Evolutionary conservation across 805 yeast genomes (phyloP), one percentile per base, ranked within the genome.

Genomic region (Priceomyces fermenticarens): DNA sequence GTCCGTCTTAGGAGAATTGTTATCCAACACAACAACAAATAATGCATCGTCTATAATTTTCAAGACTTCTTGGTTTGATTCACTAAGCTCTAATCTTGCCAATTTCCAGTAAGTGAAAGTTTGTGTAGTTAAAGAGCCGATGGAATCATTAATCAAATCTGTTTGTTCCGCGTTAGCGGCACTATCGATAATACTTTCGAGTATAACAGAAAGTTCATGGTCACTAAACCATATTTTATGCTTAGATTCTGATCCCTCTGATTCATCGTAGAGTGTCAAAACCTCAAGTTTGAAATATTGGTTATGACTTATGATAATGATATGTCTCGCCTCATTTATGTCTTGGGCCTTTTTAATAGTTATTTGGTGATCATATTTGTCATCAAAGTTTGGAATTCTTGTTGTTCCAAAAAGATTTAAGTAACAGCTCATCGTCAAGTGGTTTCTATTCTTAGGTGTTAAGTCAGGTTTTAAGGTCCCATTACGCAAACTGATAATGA

Each of bases 341-440:
- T 63, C 50, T 4, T 40, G 32, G 38, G 57, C 55, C 36, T 59
- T 62, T 46, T 65, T 63, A 41, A 75, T 60, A 4, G 71, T 54
- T 13, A 77, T 65, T 31, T 71, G 72, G 30, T 52, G 55, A 14
- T 47, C 43, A 29, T 55, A 53, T 28, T 58, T 60, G 1, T 33
- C 49, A 9, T 32, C 38, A 12, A 40, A 30, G 26, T 55, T 61
- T 0, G 76, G 76, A 7, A 66, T 60, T 43, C 90, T 70, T 0
- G 89, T 77, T 5, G 88, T 73, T 8, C 88, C 89, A 58, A 85
- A 85, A 16, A 85, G 58, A 48, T 81, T 81, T 41, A 64, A 59
- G 58, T 83, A 84, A 20, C 89, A 81, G 26, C 69, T 67, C 91
- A 85, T 85, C 7, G 88, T 76, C 40, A 83, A 62, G 0, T 81